Evolutionary conservation across 1,284 basidiomycete species (phyloP), one percentile per base, ranked within the genome.

Genomic region (Boletellus deceptivus): DNA sequence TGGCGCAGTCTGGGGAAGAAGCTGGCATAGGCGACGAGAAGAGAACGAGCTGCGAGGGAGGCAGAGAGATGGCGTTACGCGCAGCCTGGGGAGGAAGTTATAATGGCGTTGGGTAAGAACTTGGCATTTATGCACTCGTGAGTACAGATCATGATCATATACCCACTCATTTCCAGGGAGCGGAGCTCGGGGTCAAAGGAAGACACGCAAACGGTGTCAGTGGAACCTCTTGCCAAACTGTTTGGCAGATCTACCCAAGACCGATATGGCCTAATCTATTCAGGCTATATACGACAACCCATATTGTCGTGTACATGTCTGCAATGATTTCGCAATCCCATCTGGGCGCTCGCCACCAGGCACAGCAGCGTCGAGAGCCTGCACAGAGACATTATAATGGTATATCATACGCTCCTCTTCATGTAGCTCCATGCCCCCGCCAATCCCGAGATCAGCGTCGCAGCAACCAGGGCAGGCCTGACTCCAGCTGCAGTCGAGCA

Each of bases 341-440:
- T 71, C 72, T 69, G 74, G 64, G 53, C 63, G 69, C 71, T 73
- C 65, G 71, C 69, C 40, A 39, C 29, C 29, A 49, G 43, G 43
- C 24, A 52, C 49, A 36, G 34, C 54, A 44, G 38, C 50, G 22
- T 22, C 22, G 44, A 48, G 38, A 49, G 47, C 50, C 54, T 70
- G 70, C 68, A 70, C 73, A 69, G 70, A 67, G 66, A 68, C 60
- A 75, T 77, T 76, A 77, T 75, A 69, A 70, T 72, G 62, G 55
- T 73, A 64, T 71, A 64, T 71, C 65, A 80, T 75, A 90, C 78
- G 67, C 76, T 84, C 71, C 81, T 86, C 80, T 97, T 97, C 72
- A 92, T 82, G 74, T 84, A 86, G 72, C 92, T 93, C 94, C 95
- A 98, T 53, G 86, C 73, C 52, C 93, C 93, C 55, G 93, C 94